Base-by-base conservation (phyloP, 352 stramenopile genomes). In the Phytophthora meadii region DNA sequence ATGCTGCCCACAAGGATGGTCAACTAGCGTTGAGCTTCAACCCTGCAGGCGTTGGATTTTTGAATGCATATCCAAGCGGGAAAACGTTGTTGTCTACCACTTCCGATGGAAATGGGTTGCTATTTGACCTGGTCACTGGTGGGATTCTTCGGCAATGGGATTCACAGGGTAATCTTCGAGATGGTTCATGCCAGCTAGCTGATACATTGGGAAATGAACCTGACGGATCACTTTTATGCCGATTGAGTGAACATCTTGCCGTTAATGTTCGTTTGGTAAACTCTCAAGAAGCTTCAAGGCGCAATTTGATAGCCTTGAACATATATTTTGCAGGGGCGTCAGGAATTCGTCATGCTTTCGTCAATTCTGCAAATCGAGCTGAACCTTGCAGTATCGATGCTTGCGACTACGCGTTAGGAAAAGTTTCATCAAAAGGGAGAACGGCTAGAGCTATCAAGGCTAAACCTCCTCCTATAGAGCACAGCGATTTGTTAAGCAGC, bases 41-140 rank as follows among this genome's bases (percentile, higher is more conserved):
- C 39, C 61, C 76, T 2, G 51, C 54, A 5, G 85, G 85, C 28
- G 85, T 92, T 0, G 85, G 85, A 12, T 92, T 94, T 39, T 76
- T 92, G 53, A 94, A 94, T 55, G 89, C 90, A 50, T 79, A 92
- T 28, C 82, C 85, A 24, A 90, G 77, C n/a, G 83, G 85, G 9
- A 77, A 81, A 14, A 90, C 82, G 56, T 74, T 94, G 55, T 59
- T 94, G 5, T 94, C 83, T 10, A 94, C 85, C 10, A 90, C 83
- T 5, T 89, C 79, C 1, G 70, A 66, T 25, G 82, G 85, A 34
- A 70, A 90, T 50, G 83, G 85, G 0, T 50, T 94, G 27, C 67
- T 78, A 28, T 88, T 94, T 50, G 84, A 81, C 1, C 61, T 36
- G 32, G 72, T 79, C 4, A 76, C 66, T 32, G 65, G 48, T n/a